Conservation (phyloP, 2,329 filamentous ascomycete species). For the Paracoccidioides brasiliensis region DNA sequence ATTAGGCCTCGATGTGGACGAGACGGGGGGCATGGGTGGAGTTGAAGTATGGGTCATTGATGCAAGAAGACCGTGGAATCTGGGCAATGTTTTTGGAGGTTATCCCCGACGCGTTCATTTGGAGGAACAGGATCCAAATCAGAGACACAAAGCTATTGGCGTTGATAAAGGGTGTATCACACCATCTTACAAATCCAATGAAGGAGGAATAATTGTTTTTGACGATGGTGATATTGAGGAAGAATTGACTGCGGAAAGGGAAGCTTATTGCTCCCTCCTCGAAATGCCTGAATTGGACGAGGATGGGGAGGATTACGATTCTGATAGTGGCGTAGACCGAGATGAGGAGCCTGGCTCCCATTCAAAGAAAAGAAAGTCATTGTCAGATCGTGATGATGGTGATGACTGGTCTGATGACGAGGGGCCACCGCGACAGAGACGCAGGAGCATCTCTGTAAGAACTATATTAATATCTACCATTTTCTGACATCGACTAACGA, state of each 20-base stretch:
- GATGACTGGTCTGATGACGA: constrained; percentile 45
- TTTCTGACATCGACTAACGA: constrained; percentile 7
- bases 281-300: constrained; percentile 87
- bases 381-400: constrained; percentile 58
- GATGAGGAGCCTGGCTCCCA: constrained; percentile 31
- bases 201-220: constrained; percentile 82
- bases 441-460: constrained; percentile 73
- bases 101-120: constrained; percentile 43
- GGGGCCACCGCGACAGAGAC: constrained; percentile 62
- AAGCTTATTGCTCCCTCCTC: constrained; percentile 72
- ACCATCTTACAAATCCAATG: constrained; percentile 59
- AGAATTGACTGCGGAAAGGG: constrained; percentile 57
- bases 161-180: constrained; percentile 61
- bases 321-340: constrained; percentile 45
- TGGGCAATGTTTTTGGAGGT: constrained; percentile 83
- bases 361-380: constrained; percentile 63
- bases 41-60: constrained; percentile 94
- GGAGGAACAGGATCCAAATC: constrained; percentile 30
- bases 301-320: constrained; percentile 47
- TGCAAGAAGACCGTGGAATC: constrained; percentile 82
- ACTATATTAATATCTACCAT: not conserved
- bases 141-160: constrained; percentile 45
- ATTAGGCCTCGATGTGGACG: constrained; percentile 60
- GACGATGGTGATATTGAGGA: constrained; percentile 93
- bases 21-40: constrained; percentile 53